Percentiles rank a stretch among this genome's conserved stretches.
These are phyloP conservation scores for Dalbergia cultrata DNA, from an alignment of 306 rosid genomes.

Conservation along the genomic window DNA sequence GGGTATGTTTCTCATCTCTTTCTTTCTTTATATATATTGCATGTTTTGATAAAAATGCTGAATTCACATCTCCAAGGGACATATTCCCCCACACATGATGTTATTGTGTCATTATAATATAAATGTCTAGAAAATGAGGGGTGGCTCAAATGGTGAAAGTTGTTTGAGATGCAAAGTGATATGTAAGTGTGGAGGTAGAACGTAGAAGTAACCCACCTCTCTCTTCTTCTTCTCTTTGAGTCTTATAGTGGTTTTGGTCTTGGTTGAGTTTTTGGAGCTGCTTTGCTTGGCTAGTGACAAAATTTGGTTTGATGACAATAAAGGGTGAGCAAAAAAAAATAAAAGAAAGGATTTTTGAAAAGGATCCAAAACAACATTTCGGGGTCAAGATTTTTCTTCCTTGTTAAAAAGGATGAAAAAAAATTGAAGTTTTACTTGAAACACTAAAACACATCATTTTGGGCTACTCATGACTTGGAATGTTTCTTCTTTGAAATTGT, in stretches of 20 bases:
- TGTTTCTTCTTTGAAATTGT: neutral
- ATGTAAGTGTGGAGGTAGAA: neutral
- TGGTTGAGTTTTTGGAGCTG: conserved; percentile 21
- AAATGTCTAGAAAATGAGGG: neutral
- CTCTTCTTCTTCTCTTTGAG: no score
- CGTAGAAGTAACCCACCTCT: neutral
- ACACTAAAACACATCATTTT: neutral
- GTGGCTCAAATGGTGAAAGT: neutral
- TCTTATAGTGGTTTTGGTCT: neutral
- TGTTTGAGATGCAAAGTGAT: neutral
- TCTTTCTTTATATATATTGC: neutral
- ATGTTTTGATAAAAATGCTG: neutral
- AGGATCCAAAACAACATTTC: neutral
- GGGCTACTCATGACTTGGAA: neutral
- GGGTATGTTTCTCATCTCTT: conserved; percentile 40
- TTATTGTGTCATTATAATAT: neutral
- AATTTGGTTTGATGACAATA: neutral
- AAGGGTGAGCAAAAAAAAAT: neutral
- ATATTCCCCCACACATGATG: neutral
- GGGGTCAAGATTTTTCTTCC: neutral
- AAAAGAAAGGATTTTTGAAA: neutral
- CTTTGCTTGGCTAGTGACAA: conserved; percentile 38
- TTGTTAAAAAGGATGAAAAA: neutral
- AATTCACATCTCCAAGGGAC: neutral
- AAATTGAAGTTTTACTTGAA: neutral